Evolutionary conservation across 768 basidiomycete species (phyloP).

Genomic region (button mushroom (Agaricus bisporus)): DNA sequence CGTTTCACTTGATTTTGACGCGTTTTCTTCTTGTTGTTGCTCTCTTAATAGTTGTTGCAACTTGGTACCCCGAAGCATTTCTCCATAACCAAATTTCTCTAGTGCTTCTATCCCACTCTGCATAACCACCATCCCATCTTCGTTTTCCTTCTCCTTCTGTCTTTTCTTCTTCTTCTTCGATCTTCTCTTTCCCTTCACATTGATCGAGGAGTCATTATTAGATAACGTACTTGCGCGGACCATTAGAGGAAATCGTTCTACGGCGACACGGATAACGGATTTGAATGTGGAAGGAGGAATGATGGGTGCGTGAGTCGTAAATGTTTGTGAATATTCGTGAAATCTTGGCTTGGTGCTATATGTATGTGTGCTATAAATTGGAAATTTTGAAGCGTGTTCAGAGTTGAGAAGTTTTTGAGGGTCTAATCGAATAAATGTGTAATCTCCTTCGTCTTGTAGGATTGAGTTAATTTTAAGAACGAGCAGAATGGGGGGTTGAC

Average conservation of each 20-base stretch:
- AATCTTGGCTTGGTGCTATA: background rate
- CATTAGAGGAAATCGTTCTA: constrained; percentile 1
- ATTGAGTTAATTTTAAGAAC: background rate
- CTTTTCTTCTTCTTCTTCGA: no score
- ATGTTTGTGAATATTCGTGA: background rate
- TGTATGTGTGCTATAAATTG: background rate
- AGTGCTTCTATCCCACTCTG: background rate
- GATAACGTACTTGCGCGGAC: background rate
- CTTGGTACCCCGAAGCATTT: background rate
- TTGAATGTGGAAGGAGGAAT: constrained; percentile 1
- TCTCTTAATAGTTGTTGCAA: background rate
- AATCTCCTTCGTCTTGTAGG: background rate
- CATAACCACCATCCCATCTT: background rate
- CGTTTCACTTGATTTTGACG: no score
- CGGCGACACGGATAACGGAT: background rate
- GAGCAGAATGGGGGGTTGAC: background rate
- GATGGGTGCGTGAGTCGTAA: background rate
- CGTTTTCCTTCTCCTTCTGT: background rate
- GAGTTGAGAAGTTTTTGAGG: background rate
- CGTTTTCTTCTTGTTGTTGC: background rate
- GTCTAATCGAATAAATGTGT: background rate
- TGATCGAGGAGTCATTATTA: no score
- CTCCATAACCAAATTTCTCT: background rate
- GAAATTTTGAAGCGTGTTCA: background rate
- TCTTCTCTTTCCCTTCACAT: background rate